Conservation (phyloP, 225 moss, liverwort and hornwort genomes). For the Takakia lepidozioides region DNA sequence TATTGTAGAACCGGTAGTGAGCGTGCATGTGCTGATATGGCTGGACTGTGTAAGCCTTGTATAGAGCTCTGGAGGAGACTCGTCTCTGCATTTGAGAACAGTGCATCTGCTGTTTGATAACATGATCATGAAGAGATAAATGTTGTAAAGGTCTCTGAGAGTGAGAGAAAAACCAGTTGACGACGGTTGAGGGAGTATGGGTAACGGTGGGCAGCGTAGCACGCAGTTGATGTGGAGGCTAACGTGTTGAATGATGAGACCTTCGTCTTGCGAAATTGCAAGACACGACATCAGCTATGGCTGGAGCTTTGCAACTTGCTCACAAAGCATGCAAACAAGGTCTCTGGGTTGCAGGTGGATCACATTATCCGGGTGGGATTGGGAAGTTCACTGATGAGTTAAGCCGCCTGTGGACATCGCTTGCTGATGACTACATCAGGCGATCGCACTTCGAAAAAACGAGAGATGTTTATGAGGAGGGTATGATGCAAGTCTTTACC, state of each 20-base stretch:
- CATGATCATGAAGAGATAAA: no score
- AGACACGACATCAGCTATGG: slow-evolving; percentile 91
- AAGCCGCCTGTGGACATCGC: slow-evolving; percentile 85
- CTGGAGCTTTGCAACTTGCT: slow-evolving; percentile 82
- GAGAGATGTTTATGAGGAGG: slow-evolving; percentile 89
- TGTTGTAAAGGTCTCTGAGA: no score
- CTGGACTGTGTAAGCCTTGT: no score
- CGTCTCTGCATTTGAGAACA: no score
- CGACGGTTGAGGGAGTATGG: no score
- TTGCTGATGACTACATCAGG: slow-evolving; percentile 83
- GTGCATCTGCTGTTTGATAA: no score
- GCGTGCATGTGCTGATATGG: no score
- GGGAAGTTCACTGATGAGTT: slow-evolving; percentile 89
- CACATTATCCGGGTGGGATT: slow-evolving; percentile 87
- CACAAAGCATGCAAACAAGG: slow-evolving; percentile 80
- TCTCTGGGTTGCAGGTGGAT: slow-evolving; percentile 81
- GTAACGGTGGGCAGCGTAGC: no score
- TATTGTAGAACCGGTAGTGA: no score
- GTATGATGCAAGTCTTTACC: slow-evolving; percentile 75
- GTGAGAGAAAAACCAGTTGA: no score
- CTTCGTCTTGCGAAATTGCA: slow-evolving; percentile 73
- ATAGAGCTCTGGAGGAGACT: no score
- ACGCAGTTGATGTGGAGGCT: slow-evolving; percentile 74
- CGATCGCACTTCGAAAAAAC: slow-evolving; percentile 82
- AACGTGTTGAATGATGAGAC: slow-evolving; percentile 73